Evolutionary conservation across 2,329 filamentous ascomycete genomes (phyloP).

Genomic region (Colletotrichum costaricense): DNA sequence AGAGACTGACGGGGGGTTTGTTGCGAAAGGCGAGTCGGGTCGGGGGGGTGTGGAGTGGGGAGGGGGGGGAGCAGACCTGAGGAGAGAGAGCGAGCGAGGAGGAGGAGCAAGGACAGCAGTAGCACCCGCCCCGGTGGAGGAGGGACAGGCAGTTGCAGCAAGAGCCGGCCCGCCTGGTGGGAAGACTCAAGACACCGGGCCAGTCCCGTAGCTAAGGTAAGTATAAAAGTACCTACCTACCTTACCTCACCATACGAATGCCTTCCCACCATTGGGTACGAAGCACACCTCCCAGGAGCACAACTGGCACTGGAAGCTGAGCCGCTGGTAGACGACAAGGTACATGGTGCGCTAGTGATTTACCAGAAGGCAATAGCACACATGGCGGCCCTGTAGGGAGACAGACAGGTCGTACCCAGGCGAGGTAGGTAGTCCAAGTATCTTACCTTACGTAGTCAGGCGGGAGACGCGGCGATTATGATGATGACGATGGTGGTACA

Average conservation of each 20-base stretch:
- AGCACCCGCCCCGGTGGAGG: slow-evolving; percentile 18
- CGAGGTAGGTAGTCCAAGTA: not conserved
- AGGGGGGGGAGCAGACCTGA: slow-evolving; percentile 6
- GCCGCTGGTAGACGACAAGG: slow-evolving; percentile 7
- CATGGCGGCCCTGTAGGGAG: not conserved
- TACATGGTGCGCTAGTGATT: slow-evolving; percentile 3
- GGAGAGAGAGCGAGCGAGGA: slow-evolving; percentile 11
- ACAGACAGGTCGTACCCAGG: not conserved
- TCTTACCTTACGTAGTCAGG: not conserved
- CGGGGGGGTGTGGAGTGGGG: slow-evolving; percentile 30
- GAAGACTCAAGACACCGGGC: not conserved
- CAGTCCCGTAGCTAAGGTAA: not conserved
- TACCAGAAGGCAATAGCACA: not conserved
- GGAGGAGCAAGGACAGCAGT: slow-evolving; percentile 8
- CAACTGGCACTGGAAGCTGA: not conserved
- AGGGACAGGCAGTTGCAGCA: slow-evolving; percentile 12
- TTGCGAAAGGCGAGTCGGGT: slow-evolving; percentile 35
- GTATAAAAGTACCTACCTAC: not conserved
- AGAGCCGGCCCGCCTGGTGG: not conserved
- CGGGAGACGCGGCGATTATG: not conserved
- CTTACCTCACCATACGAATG: too few relatives aligned
- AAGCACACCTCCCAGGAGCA: not conserved
- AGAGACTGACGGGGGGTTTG: slow-evolving; percentile 36
- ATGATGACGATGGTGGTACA: not conserved
- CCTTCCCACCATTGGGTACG: not conserved